Evolutionary conservation across 371 early-diverging fungal species (phyloP).

Genomic region (Mortierella sp.): DNA sequence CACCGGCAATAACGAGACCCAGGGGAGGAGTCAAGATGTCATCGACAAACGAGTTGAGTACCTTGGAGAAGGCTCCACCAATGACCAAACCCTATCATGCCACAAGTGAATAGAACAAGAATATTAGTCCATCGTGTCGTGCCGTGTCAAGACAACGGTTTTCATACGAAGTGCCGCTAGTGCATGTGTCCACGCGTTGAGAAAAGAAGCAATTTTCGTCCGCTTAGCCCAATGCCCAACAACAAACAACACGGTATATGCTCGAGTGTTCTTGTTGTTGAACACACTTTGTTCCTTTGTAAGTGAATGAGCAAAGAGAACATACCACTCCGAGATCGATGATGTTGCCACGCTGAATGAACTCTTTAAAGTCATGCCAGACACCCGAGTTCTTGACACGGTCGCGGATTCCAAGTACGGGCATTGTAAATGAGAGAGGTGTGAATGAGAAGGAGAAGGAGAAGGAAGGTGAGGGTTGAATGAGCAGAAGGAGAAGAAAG

Average conservation of each 20-base stretch:
- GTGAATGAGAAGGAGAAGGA: not conserved
- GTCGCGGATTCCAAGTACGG: constrained; percentile 24
- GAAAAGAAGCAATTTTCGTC: not conserved
- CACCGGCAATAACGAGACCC: constrained; percentile 60
- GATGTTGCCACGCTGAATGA: constrained; percentile 48
- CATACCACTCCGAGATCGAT: constrained; percentile 57
- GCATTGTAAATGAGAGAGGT: constrained; percentile 19
- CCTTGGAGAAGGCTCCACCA: constrained; percentile 59
- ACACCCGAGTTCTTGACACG: constrained; percentile 36
- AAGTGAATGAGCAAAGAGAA: not conserved
- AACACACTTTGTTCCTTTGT: not conserved
- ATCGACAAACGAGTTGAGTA: constrained; percentile 54
- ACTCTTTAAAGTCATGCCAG: constrained; percentile 41
- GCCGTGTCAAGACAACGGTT: no score
- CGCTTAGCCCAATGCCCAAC: not conserved
- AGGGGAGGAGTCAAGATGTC: constrained; percentile 59
- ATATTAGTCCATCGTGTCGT: not conserved
- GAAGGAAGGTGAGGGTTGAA: not conserved
- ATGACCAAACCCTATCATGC: constrained; percentile 53
- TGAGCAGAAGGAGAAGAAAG: constrained; percentile 11
- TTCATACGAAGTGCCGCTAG: not conserved
- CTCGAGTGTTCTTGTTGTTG: not conserved
- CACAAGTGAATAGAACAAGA: not conserved
- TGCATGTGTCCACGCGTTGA: not conserved
- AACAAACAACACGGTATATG: not conserved